phyloP scores from a whole-genome alignment of 257 asterid species.

The Rhazya stricta region DNA sequence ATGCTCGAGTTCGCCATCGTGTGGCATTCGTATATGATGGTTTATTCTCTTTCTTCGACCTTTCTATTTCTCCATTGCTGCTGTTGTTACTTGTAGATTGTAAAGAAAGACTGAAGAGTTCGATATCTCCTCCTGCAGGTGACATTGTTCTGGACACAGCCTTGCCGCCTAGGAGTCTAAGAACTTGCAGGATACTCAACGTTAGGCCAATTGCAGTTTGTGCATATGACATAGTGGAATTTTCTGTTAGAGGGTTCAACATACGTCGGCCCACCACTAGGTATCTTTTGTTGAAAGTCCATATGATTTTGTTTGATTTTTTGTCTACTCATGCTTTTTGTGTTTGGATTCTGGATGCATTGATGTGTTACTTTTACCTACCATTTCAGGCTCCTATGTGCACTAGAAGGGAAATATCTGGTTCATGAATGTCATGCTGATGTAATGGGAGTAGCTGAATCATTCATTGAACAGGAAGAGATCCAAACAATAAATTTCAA shows the following conservation, averaged over 20 bases:
- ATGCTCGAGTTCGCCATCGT: constrained; percentile 60
- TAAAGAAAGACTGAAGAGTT: constrained; percentile 18
- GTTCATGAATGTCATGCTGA: constrained; percentile 52
- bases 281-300: constrained; percentile 32
- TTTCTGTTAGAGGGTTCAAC: constrained; percentile 71
- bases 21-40: constrained; percentile 75
- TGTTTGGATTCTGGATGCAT: background rate
- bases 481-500: constrained; percentile 64
- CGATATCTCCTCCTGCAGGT: constrained; percentile 46
- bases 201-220: constrained; percentile 83
- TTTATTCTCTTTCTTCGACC: constrained; percentile 22
- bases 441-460: constrained; percentile 34
- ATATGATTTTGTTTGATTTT: constrained; percentile 14
- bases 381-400: constrained; percentile 57
- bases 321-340: background rate
- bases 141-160: constrained; percentile 64
- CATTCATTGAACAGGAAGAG: constrained; percentile 38
- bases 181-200: constrained; percentile 57
- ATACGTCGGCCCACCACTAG: constrained; percentile 62
- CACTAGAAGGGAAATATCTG: constrained; percentile 65
- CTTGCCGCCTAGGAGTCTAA: constrained; percentile 37
- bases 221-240: constrained; percentile 54
- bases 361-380: constrained; percentile 14
- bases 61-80: constrained; percentile 10
- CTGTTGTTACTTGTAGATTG: constrained; percentile 2